Percentiles rank a stretch among this genome's conserved stretches.
These are phyloP conservation scores for Sporobolomyces roseus DNA, from an alignment of 768 basidiomycete genomes.

Conservation along the genomic window DNA sequence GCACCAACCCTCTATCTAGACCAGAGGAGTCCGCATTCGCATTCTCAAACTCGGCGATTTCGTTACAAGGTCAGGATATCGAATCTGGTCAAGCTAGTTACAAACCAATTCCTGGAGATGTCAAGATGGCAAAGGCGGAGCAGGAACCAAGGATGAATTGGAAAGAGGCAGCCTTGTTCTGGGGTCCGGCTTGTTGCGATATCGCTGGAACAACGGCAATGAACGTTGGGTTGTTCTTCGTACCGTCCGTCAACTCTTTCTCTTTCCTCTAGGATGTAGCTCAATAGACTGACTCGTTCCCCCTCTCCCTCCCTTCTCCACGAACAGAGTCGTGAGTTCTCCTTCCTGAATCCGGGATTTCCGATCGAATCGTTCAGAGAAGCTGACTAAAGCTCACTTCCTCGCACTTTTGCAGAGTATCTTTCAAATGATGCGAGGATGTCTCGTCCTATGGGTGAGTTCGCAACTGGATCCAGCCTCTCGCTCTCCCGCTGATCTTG, in stretches of 20 bases:
- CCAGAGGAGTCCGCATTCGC: conserved; percentile 29
- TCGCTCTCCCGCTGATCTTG: no score
- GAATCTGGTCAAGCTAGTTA: background rate
- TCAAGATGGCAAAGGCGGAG: background rate
- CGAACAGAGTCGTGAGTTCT: no score
- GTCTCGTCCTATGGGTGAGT: conserved; percentile 59
- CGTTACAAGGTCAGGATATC: conserved; percentile 17
- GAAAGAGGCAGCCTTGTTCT: conserved; percentile 63
- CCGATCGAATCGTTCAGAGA: no score
- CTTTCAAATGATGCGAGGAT: conserved; percentile 69
- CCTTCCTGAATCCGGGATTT: background rate
- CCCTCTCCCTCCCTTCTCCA: no score
- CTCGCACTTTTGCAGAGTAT: conserved; percentile 54
- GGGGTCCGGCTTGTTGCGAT: conserved; percentile 85
- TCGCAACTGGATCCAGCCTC: no score
- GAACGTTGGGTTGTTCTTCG: conserved; percentile 93
- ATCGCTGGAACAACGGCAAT: conserved; percentile 90
- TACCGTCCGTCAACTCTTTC: conserved; percentile 53
- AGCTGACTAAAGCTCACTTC: background rate
- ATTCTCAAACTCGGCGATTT: conserved; percentile 20
- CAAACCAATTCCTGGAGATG: background rate
- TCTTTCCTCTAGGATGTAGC: background rate
- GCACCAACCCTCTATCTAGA: conserved; percentile 21
- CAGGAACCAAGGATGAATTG: conserved; percentile 31
- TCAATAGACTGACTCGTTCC: no score